Evolutionary conservation across 768 basidiomycete genomes (phyloP).

Genomic region (Lactarius indigo): DNA sequence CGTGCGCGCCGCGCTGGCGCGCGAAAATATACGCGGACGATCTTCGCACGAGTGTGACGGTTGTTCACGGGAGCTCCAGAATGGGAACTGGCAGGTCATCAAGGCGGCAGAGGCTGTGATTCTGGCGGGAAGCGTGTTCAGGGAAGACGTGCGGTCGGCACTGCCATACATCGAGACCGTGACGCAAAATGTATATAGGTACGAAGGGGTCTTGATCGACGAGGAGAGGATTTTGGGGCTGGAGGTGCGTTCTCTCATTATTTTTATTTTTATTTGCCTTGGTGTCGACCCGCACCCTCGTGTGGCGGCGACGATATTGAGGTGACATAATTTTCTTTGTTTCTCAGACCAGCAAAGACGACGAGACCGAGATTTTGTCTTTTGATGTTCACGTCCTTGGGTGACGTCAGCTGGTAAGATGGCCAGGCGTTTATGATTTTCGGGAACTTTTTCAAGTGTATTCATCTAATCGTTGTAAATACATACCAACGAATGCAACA

Average conservation of each 20-base stretch:
- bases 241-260: slow-evolving; percentile 23
- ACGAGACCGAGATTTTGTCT: slow-evolving; percentile 15
- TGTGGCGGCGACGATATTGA: background rate
- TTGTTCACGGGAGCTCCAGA: slow-evolving; percentile 5
- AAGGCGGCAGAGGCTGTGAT: slow-evolving; percentile 10
- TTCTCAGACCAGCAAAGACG: slow-evolving; percentile 13
- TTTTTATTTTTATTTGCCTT: background rate
- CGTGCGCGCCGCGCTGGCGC: slow-evolving; percentile 15
- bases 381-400: slow-evolving; percentile 23
- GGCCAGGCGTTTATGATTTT: background rate
- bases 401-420: background rate
- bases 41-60: slow-evolving; percentile 2
- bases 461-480: background rate
- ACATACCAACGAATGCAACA: background rate
- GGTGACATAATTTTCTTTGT: background rate
- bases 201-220: slow-evolving; percentile 31
- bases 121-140: slow-evolving; percentile 20
- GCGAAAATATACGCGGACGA: background rate
- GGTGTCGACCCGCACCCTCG: background rate
- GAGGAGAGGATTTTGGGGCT: slow-evolving; percentile 33
- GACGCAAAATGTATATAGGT: slow-evolving; percentile 20
- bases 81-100: slow-evolving; percentile 9
- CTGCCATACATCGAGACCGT: slow-evolving; percentile 30
- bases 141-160: slow-evolving; percentile 23
- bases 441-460: background rate